Evolutionary conservation across 2,329 filamentous ascomycete genomes (phyloP), one percentile per base, ranked within the genome.

Genomic region (Cylindrodendrum hubeiense): DNA sequence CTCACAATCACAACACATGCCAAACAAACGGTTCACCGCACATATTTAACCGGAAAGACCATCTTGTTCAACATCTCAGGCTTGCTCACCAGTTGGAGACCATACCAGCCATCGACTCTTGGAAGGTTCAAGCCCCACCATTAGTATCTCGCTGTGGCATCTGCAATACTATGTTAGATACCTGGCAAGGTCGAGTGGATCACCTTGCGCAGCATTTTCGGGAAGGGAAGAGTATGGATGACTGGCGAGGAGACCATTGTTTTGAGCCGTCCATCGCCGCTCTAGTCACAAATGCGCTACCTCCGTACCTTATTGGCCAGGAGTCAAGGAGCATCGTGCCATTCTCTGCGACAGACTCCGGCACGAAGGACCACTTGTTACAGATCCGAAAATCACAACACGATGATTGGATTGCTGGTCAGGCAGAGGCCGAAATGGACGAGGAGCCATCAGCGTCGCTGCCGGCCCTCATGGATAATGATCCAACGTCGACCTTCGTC

Each of bases 41-140:
- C 1, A 44, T 70, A 2, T 79, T 78, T 28, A 68, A 67, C 0
- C 69, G 77, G 4, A 78, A 78, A 7, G 77, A 79, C 7, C 76
- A 79, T 19, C 71, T 79, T 0, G 66, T 72, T 2, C 77, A 79
- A 21, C 77, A 79, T 15, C 63, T 79, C 1, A 66, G 74, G 17
- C 67, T 73, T 4, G 69, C 75, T 2, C 76, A 79, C 49, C 72
- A 73, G n/a, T 26, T 73, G 12, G 82, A 84, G 76, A 76, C 5
- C 39, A 73, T 52, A 71, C 78, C 66, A 78, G 83, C 81, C 77
- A 86, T 63, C 73, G 77, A 74, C 8, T 50, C 63, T 12, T 78
- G 77, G 77, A 77, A 75, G 46, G 62, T 71, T 5, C 65, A 72
- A 17, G 66, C 69, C 0, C 67, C 69, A 2, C 53, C 69, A 0